phyloP scores from a whole-genome alignment of 345 rosid species.

The Viola odorata region DNA sequence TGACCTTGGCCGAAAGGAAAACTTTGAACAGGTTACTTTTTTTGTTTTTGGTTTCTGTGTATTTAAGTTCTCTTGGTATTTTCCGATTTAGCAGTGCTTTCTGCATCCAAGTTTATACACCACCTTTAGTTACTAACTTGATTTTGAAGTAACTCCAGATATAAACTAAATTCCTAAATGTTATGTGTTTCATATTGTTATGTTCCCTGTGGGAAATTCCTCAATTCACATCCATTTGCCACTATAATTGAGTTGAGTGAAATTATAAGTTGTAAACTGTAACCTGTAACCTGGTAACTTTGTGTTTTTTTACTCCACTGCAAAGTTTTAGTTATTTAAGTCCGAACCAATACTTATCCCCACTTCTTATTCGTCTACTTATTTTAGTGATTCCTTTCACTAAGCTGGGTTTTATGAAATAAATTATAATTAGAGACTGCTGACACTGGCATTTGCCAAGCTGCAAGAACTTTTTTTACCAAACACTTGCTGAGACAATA shows the following conservation, averaged over 20 bases:
- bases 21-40: constrained; percentile 26
- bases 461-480: neutral
- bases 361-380: neutral
- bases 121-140: too few species aligned
- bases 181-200: too few species aligned
- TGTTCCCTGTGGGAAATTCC: too few species aligned
- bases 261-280: too few species aligned
- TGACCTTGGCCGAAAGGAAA: constrained; percentile 27
- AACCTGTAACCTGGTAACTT: too few species aligned
- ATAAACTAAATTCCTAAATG: too few species aligned
- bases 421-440: neutral
- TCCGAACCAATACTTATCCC: too few species aligned
- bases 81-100: neutral
- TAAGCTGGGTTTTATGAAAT: neutral
- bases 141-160: too few species aligned
- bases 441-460: neutral
- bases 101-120: neutral
- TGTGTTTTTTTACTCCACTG: too few species aligned
- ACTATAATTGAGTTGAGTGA: too few species aligned
- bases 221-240: too few species aligned
- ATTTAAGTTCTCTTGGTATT: neutral
- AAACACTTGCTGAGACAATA: neutral
- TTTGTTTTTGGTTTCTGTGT: neutral
- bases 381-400: constrained; percentile 1
- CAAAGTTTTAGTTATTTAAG: too few species aligned